Base-by-base conservation (phyloP, 805 yeast genomes). In the Lachancea sp. region DNA sequence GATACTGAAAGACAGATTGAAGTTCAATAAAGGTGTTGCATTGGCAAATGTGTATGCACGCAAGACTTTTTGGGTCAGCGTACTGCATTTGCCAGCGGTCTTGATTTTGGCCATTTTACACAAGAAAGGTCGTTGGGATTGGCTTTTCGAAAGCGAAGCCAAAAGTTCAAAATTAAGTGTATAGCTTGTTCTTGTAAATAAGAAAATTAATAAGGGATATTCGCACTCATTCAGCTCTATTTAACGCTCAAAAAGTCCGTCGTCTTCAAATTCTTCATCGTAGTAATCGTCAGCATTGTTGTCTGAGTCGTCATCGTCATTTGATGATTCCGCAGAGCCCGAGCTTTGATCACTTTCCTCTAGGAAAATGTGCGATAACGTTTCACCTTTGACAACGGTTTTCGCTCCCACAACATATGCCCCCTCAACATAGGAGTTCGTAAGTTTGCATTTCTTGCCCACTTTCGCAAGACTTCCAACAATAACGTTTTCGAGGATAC, bases 51-150 rank as follows among this genome's bases (percentile, higher is more conserved):
- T 70, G 1, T 82, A 79, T 62, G 98, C 99, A 1, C 81, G 85
- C 49, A 83, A 82, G 60, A 74, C 90, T 36, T 93, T 93, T 63
- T 86, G 96, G 95, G 87, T 95, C 33, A 84, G 95, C 22, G 96
- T 93, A 1, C 79, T 91, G 81, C 98, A 93, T 56, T 68, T 93
- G 38, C 99, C 99, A 0, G 90, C 85, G 0, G 83, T 95, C 13
- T 69, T 93, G 44, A 82, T 89, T 16, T 69, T 93, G 49, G 97
- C 98, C 1, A 91, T 93, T 89, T 63, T 93, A 42, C 98, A 93
- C 65, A 93, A 93, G 66, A 82, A 82, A 62, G 96, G 96, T 5
- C 88, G 89, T 61, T 91, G 97, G 97, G 95, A 89, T 59, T 74
- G 85, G 71, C 55, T 82, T 20, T 71, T 71, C 41, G 69, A 64